Percentiles rank a stretch among this genome's conserved stretches.
phyloP scores from a whole-genome alignment of 257 asterid species.

The Solanum paucissectum region DNA sequence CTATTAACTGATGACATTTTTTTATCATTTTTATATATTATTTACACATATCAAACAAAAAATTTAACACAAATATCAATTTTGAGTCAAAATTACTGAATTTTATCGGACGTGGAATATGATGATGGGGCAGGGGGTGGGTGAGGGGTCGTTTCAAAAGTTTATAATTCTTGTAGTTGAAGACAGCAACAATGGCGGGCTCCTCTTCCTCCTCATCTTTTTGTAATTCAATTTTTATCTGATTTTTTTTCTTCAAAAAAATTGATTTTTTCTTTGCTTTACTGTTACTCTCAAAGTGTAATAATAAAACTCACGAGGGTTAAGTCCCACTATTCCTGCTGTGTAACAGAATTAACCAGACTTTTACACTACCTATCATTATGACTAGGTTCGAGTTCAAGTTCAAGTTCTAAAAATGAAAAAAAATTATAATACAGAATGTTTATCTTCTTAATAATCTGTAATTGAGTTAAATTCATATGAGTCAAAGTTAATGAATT shows the following conservation, averaged over 20 bases:
- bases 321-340: neutral
- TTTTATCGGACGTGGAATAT: neutral
- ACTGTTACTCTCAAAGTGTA: conserved; percentile 36
- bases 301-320: conserved; percentile 5
- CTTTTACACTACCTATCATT: neutral
- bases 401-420: no score
- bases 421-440: neutral
- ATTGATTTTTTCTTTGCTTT: conserved; percentile 34
- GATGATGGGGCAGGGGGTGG: neutral
- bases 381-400: neutral
- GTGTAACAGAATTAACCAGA: neutral
- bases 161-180: conserved; percentile 17
- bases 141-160: conserved; percentile 30
- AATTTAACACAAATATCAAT: neutral
- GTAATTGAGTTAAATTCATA: neutral
- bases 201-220: neutral
- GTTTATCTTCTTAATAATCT: neutral
- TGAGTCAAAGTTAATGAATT: neutral
- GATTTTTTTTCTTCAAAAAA: neutral
- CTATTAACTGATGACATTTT: no score
- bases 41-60: neutral
- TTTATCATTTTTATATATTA: no score
- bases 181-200: conserved; percentile 12
- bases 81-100: neutral
- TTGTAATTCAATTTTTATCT: neutral